These are phyloP conservation scores for Ulota crispa DNA, from an alignment of 225 moss, liverwort and hornwort genomes.

Conservation along the genomic window DNA sequence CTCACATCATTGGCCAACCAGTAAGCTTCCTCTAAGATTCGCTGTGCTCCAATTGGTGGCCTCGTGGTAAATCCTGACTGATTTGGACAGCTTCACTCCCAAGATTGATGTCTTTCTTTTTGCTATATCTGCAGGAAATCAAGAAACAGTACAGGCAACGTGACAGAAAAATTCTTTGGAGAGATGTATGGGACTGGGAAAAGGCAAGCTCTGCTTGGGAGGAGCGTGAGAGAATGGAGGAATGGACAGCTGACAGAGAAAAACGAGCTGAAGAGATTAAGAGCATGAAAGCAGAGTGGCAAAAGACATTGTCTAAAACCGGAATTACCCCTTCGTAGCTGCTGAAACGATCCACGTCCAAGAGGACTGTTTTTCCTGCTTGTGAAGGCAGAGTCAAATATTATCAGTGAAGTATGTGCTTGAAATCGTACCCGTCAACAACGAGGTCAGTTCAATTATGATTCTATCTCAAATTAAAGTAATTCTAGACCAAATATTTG, in stretches of 20 bases:
- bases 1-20: constrained; percentile 43
- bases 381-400: constrained; percentile 22
- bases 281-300: constrained; percentile 48
- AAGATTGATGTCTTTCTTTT: background rate
- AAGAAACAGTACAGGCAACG: constrained; percentile 48
- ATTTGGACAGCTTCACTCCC: constrained; percentile 7
- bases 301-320: constrained; percentile 42
- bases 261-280: constrained; percentile 52
- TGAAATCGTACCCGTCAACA: background rate
- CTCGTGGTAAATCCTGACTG: background rate
- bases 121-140: constrained; percentile 52
- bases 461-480: background rate
- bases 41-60: background rate
- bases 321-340: constrained; percentile 32
- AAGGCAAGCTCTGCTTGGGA: constrained; percentile 83
- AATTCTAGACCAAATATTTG: background rate
- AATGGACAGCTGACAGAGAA: constrained; percentile 65
- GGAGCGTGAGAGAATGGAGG: constrained; percentile 92
- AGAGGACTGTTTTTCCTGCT: constrained; percentile 7
- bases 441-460: constrained; percentile 22
- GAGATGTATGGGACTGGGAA: constrained; percentile 97
- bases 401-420: background rate
- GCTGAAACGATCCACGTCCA: background rate
- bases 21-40: constrained; percentile 20
- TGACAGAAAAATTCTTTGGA: constrained; percentile 56